A percentile compares a stretch with the other conserved stretches of the same genome.
Evolutionary conservation across 371 early-diverging fungal species (phyloP).

Genomic region (Saksenaea vasiformis): DNA sequence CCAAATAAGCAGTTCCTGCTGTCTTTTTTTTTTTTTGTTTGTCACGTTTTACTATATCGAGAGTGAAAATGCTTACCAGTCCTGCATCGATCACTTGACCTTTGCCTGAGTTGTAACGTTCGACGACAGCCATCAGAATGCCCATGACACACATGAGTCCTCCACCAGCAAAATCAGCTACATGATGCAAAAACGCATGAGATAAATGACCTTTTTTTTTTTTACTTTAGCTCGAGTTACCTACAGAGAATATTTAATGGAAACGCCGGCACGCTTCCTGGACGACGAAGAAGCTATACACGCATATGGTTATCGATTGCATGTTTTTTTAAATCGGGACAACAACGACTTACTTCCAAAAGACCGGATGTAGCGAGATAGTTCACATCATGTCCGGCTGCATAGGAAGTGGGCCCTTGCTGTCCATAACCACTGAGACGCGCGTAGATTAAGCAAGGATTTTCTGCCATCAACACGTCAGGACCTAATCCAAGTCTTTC

Average conservation of each 20-base stretch:
- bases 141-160: constrained; percentile 72
- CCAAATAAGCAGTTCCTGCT: constrained; percentile 55
- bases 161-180: constrained; percentile 81
- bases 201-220: not conserved
- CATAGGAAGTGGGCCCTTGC: constrained; percentile 51
- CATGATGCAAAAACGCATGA: not conserved
- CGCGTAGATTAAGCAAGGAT: constrained; percentile 67
- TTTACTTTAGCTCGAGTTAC: not conserved
- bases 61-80: constrained; percentile 54
- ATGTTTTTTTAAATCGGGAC: not conserved
- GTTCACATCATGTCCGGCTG: constrained; percentile 82
- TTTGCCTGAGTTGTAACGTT: constrained; percentile 61
- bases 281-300: constrained; percentile 58
- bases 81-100: constrained; percentile 76
- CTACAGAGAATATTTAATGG: constrained; percentile 68
- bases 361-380: constrained; percentile 73
- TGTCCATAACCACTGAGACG: constrained; percentile 78
- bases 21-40: constrained; percentile 43
- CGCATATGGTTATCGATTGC: not conserved
- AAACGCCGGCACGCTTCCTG: constrained; percentile 60
- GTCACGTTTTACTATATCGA: not conserved
- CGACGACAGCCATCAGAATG: constrained; percentile 67
- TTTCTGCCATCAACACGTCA: constrained; percentile 50
- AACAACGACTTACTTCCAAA: constrained; percentile 46
- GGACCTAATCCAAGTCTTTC: constrained; percentile 75